Evolutionary conservation across 805 yeast genomes (phyloP).

Genomic region (Zygotorulaspora sp.): DNA sequence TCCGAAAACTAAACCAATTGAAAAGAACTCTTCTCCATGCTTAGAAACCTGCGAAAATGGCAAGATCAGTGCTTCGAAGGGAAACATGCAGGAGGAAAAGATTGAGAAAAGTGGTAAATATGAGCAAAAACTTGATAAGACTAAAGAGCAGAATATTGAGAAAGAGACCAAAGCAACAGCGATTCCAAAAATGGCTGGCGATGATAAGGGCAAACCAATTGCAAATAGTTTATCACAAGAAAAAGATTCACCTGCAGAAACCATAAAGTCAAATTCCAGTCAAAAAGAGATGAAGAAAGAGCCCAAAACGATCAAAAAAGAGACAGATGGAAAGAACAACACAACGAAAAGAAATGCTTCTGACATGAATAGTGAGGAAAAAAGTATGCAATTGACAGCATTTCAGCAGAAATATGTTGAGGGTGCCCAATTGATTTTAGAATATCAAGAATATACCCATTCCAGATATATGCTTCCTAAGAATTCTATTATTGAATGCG

Average conservation of each 20-base stretch:
- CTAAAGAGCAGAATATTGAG: conserved; percentile 10
- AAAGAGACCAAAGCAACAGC: conserved; percentile 5
- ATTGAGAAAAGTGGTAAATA: conserved; percentile 10
- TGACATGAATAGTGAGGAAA: conserved; percentile 38
- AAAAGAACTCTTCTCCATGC: conserved; percentile 1
- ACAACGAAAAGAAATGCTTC: conserved; percentile 10
- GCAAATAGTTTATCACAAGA: conserved; percentile 8
- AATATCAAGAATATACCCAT: conserved; percentile 73
- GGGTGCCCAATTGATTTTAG: conserved; percentile 75
- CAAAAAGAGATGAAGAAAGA: not conserved
- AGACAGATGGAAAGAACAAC: conserved; percentile 6
- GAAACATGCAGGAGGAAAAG: conserved; percentile 6
- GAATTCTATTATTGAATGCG: conserved; percentile 63
- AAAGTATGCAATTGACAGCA: conserved; percentile 54
- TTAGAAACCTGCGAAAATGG: too few species aligned
- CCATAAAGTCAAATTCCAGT: conserved; percentile 6
- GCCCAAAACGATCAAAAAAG: conserved; percentile 19
- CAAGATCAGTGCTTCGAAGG: conserved; percentile 4
- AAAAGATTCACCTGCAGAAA: conserved; percentile 14
- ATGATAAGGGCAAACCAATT: conserved; percentile 7
- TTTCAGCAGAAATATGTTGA: conserved; percentile 68
- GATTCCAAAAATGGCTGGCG: conserved; percentile 11
- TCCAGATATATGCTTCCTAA: conserved; percentile 73
- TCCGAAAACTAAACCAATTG: conserved; percentile 5
- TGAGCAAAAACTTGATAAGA: conserved; percentile 11